A percentile compares a stretch with the other conserved stretches of the same genome.
phyloP scores from a whole-genome alignment of 495 filamentous ascomycete genomes.

The Neurospora sp. region DNA sequence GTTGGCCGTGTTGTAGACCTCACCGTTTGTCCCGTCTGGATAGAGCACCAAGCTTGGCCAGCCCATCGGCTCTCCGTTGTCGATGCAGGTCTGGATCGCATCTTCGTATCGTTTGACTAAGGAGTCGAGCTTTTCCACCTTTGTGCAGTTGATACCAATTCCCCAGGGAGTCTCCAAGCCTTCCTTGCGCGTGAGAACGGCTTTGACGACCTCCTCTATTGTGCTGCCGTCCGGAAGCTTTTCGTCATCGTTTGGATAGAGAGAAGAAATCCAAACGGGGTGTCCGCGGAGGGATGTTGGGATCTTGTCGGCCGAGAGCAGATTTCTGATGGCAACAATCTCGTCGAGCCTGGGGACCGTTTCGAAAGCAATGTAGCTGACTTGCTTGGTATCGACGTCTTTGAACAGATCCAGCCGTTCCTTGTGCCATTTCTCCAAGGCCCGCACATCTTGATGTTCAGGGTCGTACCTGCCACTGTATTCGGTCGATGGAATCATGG shows the following conservation, averaged over 20 bases:
- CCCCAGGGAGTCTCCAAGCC: conserved; percentile 39
- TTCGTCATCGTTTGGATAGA: conserved; percentile 42
- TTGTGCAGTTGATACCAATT: conserved; percentile 60
- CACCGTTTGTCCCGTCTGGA: conserved; percentile 58
- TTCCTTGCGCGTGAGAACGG: conserved; percentile 26
- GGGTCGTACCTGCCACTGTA: conserved; percentile 51
- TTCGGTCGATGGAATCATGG: conserved; percentile 52
- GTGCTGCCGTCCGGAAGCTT: conserved; percentile 35
- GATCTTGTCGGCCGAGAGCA: conserved; percentile 7
- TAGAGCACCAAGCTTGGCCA: conserved; percentile 52
- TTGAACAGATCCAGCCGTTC: conserved; percentile 41
- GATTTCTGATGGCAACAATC: conserved; percentile 45
- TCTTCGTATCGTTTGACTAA: conserved; percentile 39
- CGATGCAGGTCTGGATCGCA: conserved; percentile 26
- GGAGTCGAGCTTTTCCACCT: conserved; percentile 39
- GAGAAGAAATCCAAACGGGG: conserved; percentile 51
- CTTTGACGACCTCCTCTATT: conserved; percentile 35
- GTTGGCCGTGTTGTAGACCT: conserved; percentile 52
- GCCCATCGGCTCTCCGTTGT: conserved; percentile 13
- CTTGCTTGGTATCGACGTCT: conserved; percentile 11
- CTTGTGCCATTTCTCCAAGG: conserved; percentile 46
- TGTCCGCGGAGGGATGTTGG: conserved; percentile 11
- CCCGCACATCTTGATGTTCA: conserved; percentile 30
- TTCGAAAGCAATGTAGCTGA: conserved; percentile 54
- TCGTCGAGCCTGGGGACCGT: conserved; percentile 51